phyloP scores from a whole-genome alignment of 2,329 filamentous ascomycete species.

The Phyllosticta citribraziliensis region DNA sequence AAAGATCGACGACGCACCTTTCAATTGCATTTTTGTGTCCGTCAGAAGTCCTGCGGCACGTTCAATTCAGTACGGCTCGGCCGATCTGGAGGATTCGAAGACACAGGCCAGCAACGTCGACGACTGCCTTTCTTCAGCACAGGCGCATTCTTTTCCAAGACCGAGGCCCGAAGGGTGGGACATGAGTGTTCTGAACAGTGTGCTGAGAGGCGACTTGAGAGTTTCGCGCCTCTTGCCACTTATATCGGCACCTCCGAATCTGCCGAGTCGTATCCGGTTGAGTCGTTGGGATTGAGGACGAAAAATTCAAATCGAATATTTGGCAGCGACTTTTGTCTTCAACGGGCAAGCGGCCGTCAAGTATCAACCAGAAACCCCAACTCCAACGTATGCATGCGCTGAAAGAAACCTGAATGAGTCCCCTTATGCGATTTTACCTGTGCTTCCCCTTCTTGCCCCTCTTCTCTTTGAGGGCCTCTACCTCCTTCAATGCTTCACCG shows the following conservation, averaged over 20 bases:
- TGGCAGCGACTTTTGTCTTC: neutral
- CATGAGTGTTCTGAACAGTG: neutral
- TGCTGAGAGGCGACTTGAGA: neutral
- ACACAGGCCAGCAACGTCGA: neutral
- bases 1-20: neutral
- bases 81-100: neutral
- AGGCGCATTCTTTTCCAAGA: neutral
- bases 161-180: neutral
- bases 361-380: neutral
- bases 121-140: neutral
- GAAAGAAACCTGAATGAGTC: constrained; percentile 13
- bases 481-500: constrained; percentile 36
- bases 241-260: neutral
- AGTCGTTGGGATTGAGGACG: neutral
- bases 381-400: constrained; percentile 23
- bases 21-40: neutral
- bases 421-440: neutral
- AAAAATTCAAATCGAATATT: neutral
- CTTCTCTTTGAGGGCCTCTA: constrained; percentile 23
- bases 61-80: neutral
- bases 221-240: neutral
- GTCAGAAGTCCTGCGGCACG: neutral
- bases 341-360: neutral
- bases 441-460: constrained; percentile 18
- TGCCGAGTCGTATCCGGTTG: neutral